Conservation (phyloP, 208 protist species). For the Trypanosomatidae sp. region DNA sequence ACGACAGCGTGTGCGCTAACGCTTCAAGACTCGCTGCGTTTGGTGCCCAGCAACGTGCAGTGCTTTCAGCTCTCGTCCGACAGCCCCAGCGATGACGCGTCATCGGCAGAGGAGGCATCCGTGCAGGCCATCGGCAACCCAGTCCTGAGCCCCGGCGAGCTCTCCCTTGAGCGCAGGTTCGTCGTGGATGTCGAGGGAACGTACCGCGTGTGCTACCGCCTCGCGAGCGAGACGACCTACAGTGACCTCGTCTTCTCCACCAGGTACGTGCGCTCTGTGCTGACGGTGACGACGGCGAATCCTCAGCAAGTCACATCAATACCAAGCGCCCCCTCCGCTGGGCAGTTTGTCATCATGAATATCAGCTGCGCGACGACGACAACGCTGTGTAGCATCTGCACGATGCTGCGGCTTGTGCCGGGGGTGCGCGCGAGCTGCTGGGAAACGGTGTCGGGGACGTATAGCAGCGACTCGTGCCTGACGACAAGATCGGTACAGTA, state of each 20-base stretch:
- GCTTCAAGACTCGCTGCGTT: conserved; percentile 42
- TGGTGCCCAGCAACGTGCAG: conserved; percentile 36
- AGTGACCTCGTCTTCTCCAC: conserved; percentile 54
- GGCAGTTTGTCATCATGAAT: conserved; percentile 66
- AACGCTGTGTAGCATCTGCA: conserved; percentile 62
- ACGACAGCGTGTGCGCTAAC: conserved; percentile 41
- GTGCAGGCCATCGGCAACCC: conserved; percentile 41
- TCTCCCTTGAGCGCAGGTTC: conserved; percentile 47
- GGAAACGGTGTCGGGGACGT: conserved; percentile 36
- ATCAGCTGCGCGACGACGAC: conserved; percentile 40
- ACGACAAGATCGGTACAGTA: conserved; percentile 62
- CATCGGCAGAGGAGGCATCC: background rate
- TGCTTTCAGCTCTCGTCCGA: conserved; percentile 40
- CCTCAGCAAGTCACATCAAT: conserved; percentile 37
- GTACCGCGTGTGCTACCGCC: conserved; percentile 86
- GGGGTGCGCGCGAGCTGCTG: conserved; percentile 75
- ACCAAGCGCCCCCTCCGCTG: conserved; percentile 54
- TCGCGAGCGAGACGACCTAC: conserved; percentile 33
- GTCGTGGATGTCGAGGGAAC: conserved; percentile 58
- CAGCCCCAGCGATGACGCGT: background rate
- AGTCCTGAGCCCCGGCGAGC: conserved; percentile 24
- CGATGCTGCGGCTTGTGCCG: conserved; percentile 56
- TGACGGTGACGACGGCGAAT: conserved; percentile 48
- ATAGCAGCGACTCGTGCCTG: conserved; percentile 63
- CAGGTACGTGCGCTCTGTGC: conserved; percentile 21